These are phyloP conservation scores for Cercis canadensis DNA, from an alignment of 306 rosid species.

Conservation along the genomic window DNA sequence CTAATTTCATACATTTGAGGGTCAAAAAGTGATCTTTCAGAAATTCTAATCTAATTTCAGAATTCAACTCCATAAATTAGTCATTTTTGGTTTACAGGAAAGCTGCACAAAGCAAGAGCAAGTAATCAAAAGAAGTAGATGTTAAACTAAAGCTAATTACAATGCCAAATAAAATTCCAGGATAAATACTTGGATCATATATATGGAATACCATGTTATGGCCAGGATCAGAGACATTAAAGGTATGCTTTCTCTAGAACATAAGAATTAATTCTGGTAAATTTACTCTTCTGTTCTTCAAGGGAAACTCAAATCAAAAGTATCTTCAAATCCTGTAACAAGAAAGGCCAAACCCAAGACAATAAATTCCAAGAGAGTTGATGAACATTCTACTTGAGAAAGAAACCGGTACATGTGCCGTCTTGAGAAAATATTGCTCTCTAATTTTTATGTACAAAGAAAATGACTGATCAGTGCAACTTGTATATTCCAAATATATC, in stretches of 20 bases:
- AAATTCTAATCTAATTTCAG: no score
- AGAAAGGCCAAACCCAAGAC: slow-evolving; percentile 21
- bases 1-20: no score
- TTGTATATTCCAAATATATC: not conserved
- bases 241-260: slow-evolving; percentile 9
- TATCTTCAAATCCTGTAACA: not conserved
- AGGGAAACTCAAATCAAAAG: slow-evolving; percentile 6
- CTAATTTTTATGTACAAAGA: slow-evolving; percentile 17
- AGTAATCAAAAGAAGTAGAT: no score
- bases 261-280: slow-evolving; percentile 6
- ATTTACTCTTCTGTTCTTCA: slow-evolving; percentile 15
- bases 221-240: slow-evolving; percentile 4
- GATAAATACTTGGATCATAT: no score
- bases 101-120: no score
- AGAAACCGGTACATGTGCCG: not conserved
- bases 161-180: no score
- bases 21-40: no score
- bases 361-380: not conserved
- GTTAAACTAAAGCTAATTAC: no score
- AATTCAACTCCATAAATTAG: no score
- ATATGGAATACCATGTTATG: not conserved
- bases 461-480: slow-evolving; percentile 13
- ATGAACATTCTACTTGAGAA: not conserved
- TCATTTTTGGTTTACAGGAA: no score
- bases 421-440: no score